Conservation (phyloP, 2,329 filamentous ascomycete species). For the Fusarium oligoseptatum region DNA sequence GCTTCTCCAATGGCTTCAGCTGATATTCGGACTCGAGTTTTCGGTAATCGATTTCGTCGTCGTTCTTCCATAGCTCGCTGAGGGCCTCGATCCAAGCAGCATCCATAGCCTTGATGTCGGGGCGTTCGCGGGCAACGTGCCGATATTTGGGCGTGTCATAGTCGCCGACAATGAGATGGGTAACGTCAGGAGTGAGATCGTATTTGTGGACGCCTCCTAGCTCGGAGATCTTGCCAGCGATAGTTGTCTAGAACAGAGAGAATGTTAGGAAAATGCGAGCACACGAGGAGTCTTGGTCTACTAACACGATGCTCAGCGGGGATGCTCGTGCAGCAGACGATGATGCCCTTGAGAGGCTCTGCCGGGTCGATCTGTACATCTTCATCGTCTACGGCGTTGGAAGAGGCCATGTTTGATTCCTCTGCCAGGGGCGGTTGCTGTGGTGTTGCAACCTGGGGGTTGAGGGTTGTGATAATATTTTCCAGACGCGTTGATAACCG, state of each 20-base stretch:
- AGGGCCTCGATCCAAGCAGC: conserved; percentile 89
- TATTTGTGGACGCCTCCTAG: conserved; percentile 91
- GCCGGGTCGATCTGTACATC: conserved; percentile 65
- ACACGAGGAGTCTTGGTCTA: conserved; percentile 57
- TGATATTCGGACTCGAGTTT: conserved; percentile 76
- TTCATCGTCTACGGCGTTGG: conserved; percentile 43
- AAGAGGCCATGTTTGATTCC: conserved; percentile 48
- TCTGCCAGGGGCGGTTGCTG: conserved; percentile 19
- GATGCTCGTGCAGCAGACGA: conserved; percentile 91
- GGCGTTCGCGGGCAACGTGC: conserved; percentile 90
- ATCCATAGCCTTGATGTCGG: conserved; percentile 86
- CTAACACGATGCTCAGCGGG: conserved; percentile 77
- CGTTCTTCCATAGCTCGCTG: conserved; percentile 82
- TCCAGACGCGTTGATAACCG: conserved; percentile 42
- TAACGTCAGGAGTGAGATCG: conserved; percentile 95
- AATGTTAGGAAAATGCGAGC: conserved; percentile 2
- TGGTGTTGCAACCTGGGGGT: conserved; percentile 28
- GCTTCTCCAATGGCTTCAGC: conserved; percentile 72
- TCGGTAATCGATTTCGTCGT: conserved; percentile 80
- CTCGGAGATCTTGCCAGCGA: conserved; percentile 76
- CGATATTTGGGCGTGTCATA: conserved; percentile 94
- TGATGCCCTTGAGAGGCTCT: conserved; percentile 76
- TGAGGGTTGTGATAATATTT: conserved; percentile 38
- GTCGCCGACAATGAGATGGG: conserved; percentile 91
- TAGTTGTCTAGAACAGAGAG: conserved; percentile 58